phyloP scores from a whole-genome alignment of 2,329 filamentous ascomycete species.

The Paracorniculantispora psalliotae region DNA sequence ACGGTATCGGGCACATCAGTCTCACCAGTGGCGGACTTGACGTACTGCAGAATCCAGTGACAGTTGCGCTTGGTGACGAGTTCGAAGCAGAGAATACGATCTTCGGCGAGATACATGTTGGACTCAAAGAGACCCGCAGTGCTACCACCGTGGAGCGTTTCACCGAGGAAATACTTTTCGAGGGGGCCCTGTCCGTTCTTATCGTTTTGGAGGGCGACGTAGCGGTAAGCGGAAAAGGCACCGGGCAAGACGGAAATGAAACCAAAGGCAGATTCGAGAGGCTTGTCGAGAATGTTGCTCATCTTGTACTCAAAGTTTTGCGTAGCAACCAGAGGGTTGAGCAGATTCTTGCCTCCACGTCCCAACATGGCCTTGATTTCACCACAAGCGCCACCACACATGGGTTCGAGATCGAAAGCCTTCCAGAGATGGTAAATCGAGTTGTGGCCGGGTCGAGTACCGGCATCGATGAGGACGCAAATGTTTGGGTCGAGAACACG shows the following conservation, averaged over 20 bases:
- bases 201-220: slow-evolving; percentile 91
- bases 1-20: slow-evolving; percentile 95
- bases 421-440: slow-evolving; percentile 99
- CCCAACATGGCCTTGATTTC: slow-evolving; percentile 99
- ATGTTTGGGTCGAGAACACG: slow-evolving; percentile 91
- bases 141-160: slow-evolving; percentile 88
- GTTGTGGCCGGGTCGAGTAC: slow-evolving; percentile 87
- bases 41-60: slow-evolving; percentile 95
- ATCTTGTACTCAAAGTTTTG: slow-evolving; percentile 99
- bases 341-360: slow-evolving; percentile 73
- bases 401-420: slow-evolving; percentile 94
- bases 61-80: slow-evolving; percentile 96
- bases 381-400: slow-evolving; percentile 95
- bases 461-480: slow-evolving; percentile 91
- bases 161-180: slow-evolving; percentile 94
- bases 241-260: slow-evolving; percentile 96
- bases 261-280: slow-evolving; percentile 91
- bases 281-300: slow-evolving; percentile 98
- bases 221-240: slow-evolving; percentile 97
- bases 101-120: slow-evolving; percentile 98
- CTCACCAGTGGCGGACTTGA: slow-evolving; percentile 95
- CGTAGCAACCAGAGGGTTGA: slow-evolving; percentile 90
- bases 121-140: slow-evolving; percentile 96
- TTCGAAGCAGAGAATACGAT: slow-evolving; percentile 98
- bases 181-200: slow-evolving; percentile 88